Conservation (phyloP, 108 stramenopile genomes). For the Pseudonitzschia pungens region DNA sequence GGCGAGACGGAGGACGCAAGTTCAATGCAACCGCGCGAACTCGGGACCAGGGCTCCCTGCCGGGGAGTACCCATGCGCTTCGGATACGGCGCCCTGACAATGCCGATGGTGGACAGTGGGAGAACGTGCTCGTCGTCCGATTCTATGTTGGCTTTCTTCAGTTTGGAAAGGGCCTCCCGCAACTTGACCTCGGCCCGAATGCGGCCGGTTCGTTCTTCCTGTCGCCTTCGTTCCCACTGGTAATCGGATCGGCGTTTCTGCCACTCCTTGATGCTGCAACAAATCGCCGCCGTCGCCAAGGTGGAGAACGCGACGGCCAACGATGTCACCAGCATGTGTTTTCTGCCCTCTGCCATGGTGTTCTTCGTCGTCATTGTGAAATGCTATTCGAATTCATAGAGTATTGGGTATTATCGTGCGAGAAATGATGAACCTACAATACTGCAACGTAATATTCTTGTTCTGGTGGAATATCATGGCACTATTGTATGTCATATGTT, state of each 20-base stretch:
- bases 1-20: constrained; percentile 47
- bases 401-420: too few species aligned
- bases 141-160: constrained; percentile 24
- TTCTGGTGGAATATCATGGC: too few species aligned
- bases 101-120: constrained; percentile 62
- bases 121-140: constrained; percentile 23
- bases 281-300: neutral
- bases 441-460: too few species aligned
- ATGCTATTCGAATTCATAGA: too few species aligned
- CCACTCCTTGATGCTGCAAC: neutral
- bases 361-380: neutral
- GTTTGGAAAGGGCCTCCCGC: constrained; percentile 48
- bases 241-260: neutral
- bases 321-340: neutral
- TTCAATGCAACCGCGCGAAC: constrained; percentile 61
- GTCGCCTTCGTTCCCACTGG: constrained; percentile 50
- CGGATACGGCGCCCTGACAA: constrained; percentile 69
- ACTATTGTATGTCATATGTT: too few species aligned
- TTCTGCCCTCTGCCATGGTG: neutral
- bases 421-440: too few species aligned
- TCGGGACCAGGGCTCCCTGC: constrained; percentile 74
- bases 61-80: constrained; percentile 89
- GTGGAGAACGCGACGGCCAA: neutral
- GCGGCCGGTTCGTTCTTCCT: constrained; percentile 76
- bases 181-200: constrained; percentile 82